Evolutionary conservation across 768 basidiomycete genomes (phyloP).

Genomic region (Tylopilus subfusipes): DNA sequence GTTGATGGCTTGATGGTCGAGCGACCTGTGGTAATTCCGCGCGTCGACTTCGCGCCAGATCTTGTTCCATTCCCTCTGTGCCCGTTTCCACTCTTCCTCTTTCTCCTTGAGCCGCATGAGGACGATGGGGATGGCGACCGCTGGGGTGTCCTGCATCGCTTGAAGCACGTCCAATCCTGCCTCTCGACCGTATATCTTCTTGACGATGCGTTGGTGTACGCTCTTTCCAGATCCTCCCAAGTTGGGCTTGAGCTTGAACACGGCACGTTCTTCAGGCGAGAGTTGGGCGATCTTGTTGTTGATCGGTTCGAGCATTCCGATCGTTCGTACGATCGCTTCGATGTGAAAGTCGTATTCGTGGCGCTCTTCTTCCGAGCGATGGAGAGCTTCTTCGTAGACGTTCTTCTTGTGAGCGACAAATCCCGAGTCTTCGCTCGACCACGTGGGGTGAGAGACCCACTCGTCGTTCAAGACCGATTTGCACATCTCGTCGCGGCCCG

Average conservation of each 20-base stretch:
- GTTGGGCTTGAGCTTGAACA: constrained; percentile 86
- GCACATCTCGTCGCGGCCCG: constrained; percentile 97
- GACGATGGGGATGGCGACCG: constrained; percentile 85
- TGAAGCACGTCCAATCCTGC: constrained; percentile 76
- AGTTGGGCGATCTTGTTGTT: constrained; percentile 82
- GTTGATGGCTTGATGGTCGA: constrained; percentile 89
- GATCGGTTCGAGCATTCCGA: constrained; percentile 86
- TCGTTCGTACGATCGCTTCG: constrained; percentile 90
- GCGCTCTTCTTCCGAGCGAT: constrained; percentile 94
- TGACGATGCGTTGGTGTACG: constrained; percentile 89
- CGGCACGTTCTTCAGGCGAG: constrained; percentile 68
- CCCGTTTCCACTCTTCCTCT: constrained; percentile 98
- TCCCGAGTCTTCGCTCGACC: constrained; percentile 90
- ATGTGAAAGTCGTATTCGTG: constrained; percentile 99
- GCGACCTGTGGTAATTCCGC: constrained; percentile 86
- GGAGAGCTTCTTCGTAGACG: constrained; percentile 92
- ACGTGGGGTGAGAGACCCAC: constrained; percentile 97
- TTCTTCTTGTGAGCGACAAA: constrained; percentile 93
- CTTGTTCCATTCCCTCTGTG: constrained; percentile 97
- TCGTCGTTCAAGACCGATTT: constrained; percentile 95
- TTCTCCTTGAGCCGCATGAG: constrained; percentile 88
- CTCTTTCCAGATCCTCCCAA: constrained; percentile 80
- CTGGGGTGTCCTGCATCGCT: constrained; percentile 91
- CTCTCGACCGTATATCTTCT: constrained; percentile 95
- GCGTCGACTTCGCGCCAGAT: constrained; percentile 97